Percentiles rank a stretch among this genome's conserved stretches.
Evolutionary conservation across 2,329 filamentous ascomycete species (phyloP).

Genomic region (Nigrospora osmanthi): DNA sequence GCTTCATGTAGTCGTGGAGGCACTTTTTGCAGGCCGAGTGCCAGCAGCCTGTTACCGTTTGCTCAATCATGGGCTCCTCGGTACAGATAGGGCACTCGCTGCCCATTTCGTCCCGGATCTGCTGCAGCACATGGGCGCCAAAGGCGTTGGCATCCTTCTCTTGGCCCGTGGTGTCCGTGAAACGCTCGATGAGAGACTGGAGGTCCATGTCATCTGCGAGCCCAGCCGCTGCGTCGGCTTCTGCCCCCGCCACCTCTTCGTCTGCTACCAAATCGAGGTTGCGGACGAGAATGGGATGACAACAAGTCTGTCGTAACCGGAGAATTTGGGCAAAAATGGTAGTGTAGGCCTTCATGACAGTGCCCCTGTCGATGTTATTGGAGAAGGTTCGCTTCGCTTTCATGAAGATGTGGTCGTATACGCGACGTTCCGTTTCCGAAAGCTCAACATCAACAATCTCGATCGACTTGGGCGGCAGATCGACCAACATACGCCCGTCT

Average conservation of each 20-base stretch:
- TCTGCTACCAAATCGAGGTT: constrained; percentile 80
- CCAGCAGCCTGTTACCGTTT: constrained; percentile 94
- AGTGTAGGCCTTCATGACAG: constrained; percentile 89
- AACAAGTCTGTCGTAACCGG: constrained; percentile 86
- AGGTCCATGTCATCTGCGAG: constrained; percentile 96
- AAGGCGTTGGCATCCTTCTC: constrained; percentile 61
- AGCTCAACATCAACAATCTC: constrained; percentile 85
- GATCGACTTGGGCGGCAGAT: constrained; percentile 71
- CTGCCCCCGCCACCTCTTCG: constrained; percentile 73
- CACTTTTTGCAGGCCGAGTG: constrained; percentile 95
- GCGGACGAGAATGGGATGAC: constrained; percentile 82
- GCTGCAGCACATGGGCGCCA: constrained; percentile 77
- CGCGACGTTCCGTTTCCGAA: constrained; percentile 74
- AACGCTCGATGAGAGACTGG: constrained; percentile 74
- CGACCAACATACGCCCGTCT: constrained; percentile 66
- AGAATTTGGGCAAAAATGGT: constrained; percentile 97
- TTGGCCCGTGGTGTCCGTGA: constrained; percentile 61
- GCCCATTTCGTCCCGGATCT: constrained; percentile 83
- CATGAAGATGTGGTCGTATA: constrained; percentile 86
- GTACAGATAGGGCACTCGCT: constrained; percentile 92
- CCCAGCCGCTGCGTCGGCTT: constrained; percentile 71
- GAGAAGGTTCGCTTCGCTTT: constrained; percentile 78
- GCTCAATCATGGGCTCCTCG: constrained; percentile 92
- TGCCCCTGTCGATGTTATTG: constrained; percentile 83
- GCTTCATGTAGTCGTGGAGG: constrained; percentile 80